A percentile compares a stretch with the other conserved stretches of the same genome.
Conservation (phyloP, 2,329 filamentous ascomycete species). For the Geosmithia flava region DNA sequence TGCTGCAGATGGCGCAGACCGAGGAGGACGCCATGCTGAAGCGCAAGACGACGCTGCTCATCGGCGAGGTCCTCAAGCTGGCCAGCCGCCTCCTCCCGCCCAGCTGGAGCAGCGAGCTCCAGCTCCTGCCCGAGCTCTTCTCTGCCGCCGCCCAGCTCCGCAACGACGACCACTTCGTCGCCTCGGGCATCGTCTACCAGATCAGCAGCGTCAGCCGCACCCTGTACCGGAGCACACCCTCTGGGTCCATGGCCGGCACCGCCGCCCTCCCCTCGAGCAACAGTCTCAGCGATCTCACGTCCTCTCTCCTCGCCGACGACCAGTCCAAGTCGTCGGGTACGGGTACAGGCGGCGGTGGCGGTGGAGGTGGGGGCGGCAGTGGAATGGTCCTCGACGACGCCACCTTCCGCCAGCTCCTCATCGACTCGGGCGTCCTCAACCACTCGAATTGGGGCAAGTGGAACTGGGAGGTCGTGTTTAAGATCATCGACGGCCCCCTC, state of each 20-base stretch:
- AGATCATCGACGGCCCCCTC: conserved; percentile 84
- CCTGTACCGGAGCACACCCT: conserved; percentile 63
- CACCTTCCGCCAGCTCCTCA: conserved; percentile 49
- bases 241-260: conserved; percentile 20
- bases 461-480: conserved; percentile 91
- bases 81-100: conserved; percentile 75
- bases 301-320: conserved; percentile 23
- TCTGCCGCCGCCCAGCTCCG: conserved; percentile 61
- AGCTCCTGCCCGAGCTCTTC: conserved; percentile 80
- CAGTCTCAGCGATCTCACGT: conserved; percentile 32
- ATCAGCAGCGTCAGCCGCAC: conserved; percentile 96
- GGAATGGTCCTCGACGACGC: conserved; percentile 40
- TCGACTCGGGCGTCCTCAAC: conserved; percentile 76
- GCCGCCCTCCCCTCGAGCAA: conserved; percentile 25
- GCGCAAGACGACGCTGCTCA: conserved; percentile 78
- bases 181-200: conserved; percentile 88
- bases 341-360: too few relatives aligned
- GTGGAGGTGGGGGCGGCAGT: too few relatives aligned
- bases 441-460: conserved; percentile 90
- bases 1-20: conserved; percentile 54
- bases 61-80: conserved; percentile 85
- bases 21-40: conserved; percentile 59
- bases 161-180: conserved; percentile 61
- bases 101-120: conserved; percentile 70
- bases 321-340: conserved; percentile 28